These are phyloP conservation scores for Davidsoniella neocaledoniae DNA, from an alignment of 2,329 filamentous ascomycete genomes.

Conservation along the genomic window DNA sequence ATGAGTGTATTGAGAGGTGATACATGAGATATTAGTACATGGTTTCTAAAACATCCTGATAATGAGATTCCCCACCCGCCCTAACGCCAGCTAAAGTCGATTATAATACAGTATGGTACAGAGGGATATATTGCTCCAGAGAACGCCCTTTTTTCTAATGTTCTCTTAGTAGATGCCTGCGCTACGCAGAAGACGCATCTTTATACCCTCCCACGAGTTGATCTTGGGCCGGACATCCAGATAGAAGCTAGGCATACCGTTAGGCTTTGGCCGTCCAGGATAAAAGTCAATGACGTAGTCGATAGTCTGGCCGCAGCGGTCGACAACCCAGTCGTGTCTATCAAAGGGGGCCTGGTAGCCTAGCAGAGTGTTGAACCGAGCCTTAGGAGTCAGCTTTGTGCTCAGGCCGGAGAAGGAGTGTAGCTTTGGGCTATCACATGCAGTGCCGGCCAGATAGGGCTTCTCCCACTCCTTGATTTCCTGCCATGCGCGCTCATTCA, in stretches of 20 bases:
- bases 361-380: constrained; percentile 62
- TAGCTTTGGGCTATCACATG: constrained; percentile 60
- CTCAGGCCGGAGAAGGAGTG: constrained; percentile 67
- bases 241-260: constrained; percentile 40
- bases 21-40: too few relatives aligned
- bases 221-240: constrained; percentile 52
- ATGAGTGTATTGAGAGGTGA: too few relatives aligned
- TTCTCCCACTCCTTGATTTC: constrained; percentile 84
- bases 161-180: constrained; percentile 29
- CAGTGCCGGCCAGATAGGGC: constrained; percentile 35
- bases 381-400: constrained; percentile 58
- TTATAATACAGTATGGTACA: constrained; percentile 15
- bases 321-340: constrained; percentile 91
- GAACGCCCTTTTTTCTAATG: not conserved
- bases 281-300: constrained; percentile 99
- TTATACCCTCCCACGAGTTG: constrained; percentile 50
- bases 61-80: not conserved
- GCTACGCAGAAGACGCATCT: constrained; percentile 42
- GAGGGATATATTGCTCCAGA: constrained; percentile 10
- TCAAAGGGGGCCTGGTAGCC: constrained; percentile 92
- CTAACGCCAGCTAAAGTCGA: not conserved
- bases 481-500: constrained; percentile 90
- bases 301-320: constrained; percentile 68
- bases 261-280: constrained; percentile 40
- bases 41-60: too few relatives aligned